These are phyloP conservation scores for Lactarius quietus DNA, from an alignment of 768 basidiomycete species.

Conservation along the genomic window DNA sequence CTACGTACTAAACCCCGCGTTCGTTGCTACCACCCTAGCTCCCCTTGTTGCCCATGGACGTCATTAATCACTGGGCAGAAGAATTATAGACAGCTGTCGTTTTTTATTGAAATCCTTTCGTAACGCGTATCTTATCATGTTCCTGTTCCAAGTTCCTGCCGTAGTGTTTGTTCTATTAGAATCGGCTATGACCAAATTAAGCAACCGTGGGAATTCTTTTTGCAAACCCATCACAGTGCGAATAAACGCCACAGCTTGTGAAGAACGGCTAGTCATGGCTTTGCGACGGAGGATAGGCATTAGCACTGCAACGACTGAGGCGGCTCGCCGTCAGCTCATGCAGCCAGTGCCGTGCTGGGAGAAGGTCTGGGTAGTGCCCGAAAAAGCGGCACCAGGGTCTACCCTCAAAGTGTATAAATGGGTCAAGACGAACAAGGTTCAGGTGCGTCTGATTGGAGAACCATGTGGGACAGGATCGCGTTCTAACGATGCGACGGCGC, in stretches of 20 bases:
- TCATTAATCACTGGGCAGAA: conserved; percentile 59
- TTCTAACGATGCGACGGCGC: conserved; percentile 7
- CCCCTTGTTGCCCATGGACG: conserved; percentile 33
- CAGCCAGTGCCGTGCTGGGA: conserved; percentile 88
- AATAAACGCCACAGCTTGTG: background rate
- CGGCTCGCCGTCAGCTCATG: conserved; percentile 81
- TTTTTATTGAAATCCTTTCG: background rate
- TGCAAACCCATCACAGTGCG: background rate
- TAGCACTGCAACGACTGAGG: conserved; percentile 71
- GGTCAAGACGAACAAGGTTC: conserved; percentile 75
- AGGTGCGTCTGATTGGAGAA: conserved; percentile 43
- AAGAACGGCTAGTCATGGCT: conserved; percentile 51
- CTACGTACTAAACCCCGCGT: background rate
- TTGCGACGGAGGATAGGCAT: conserved; percentile 75
- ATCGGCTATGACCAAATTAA: background rate
- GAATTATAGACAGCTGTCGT: conserved; percentile 32
- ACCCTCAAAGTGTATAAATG: conserved; percentile 68
- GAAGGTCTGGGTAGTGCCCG: conserved; percentile 65
- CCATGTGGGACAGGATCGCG: background rate
- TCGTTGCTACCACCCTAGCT: background rate
- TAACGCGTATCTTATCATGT: background rate
- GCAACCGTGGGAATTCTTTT: background rate
- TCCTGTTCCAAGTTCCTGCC: background rate
- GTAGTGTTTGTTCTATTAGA: background rate
- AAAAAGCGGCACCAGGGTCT: conserved; percentile 51